Conservation (phyloP, 495 filamentous ascomycete species). For the Penicillium goetzii region DNA sequence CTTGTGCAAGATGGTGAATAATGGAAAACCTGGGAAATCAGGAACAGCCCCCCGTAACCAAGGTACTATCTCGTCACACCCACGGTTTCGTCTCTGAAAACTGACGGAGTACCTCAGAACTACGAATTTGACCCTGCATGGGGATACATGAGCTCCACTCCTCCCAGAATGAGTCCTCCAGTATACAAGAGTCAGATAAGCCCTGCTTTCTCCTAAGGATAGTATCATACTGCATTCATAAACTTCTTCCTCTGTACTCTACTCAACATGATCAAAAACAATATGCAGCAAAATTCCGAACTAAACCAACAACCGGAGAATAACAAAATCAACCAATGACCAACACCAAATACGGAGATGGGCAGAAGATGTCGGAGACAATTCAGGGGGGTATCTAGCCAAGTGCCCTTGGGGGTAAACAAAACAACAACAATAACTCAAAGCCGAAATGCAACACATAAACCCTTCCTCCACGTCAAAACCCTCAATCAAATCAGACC, state of each 20-base stretch:
- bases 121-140: neutral
- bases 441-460: conserved; percentile 8
- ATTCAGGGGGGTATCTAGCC: conserved; percentile 41
- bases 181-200: neutral
- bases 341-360: conserved; percentile 27
- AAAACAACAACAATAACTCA: conserved; percentile 9
- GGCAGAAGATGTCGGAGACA: conserved; percentile 29
- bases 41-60: neutral
- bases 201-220: no score
- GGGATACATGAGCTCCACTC: conserved; percentile 10
- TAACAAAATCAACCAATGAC: conserved; percentile 16
- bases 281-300: conserved; percentile 26
- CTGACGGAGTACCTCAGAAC: neutral
- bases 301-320: conserved; percentile 19
- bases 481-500: conserved; percentile 28
- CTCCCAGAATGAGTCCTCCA: neutral
- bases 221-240: neutral
- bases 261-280: conserved; percentile 6
- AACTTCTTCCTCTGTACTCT: neutral
- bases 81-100: neutral
- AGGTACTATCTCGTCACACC: neutral
- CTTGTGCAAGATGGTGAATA: neutral
- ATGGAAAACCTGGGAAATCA: neutral
- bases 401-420: conserved; percentile 26
- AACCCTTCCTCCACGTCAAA: conserved; percentile 10